phyloP scores from a whole-genome alignment of 2,329 filamentous ascomycete genomes.

The Tricladium varicosporioides region DNA sequence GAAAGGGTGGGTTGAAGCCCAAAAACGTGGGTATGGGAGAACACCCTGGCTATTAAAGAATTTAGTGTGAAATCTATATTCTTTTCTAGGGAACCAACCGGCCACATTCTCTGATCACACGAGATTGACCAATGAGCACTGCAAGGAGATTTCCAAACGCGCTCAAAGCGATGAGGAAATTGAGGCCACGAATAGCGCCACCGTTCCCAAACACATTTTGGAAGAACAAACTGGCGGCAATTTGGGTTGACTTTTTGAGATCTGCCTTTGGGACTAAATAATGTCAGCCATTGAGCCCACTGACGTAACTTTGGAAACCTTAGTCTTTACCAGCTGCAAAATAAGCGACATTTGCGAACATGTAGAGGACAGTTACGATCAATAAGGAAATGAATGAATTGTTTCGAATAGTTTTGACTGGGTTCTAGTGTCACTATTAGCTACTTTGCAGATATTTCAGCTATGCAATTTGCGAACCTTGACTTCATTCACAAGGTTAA shows the following conservation, averaged over 20 bases:
- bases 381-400: conserved; percentile 49
- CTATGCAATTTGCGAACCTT: conserved; percentile 36
- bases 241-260: conserved; percentile 51
- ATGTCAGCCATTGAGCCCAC: no score
- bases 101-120: conserved; percentile 58
- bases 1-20: conserved; percentile 62
- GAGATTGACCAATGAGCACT: conserved; percentile 52
- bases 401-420: conserved; percentile 51
- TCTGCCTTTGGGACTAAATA: conserved; percentile 43
- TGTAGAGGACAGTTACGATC: conserved; percentile 53
- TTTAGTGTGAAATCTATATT: background rate
- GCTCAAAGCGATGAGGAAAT: conserved; percentile 55
- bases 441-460: background rate
- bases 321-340: conserved; percentile 47
- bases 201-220: conserved; percentile 52
- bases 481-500: conserved; percentile 62
- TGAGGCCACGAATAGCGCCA: conserved; percentile 50
- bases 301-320: no score
- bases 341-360: conserved; percentile 60
- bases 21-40: conserved; percentile 57
- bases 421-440: conserved; percentile 42
- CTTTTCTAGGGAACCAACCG: conserved; percentile 14
- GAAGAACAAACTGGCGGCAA: conserved; percentile 42
- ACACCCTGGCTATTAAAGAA: conserved; percentile 53
- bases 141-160: conserved; percentile 59